Evolutionary conservation across 495 filamentous ascomycete species (phyloP).

Genomic region (Tuber magnatum): DNA sequence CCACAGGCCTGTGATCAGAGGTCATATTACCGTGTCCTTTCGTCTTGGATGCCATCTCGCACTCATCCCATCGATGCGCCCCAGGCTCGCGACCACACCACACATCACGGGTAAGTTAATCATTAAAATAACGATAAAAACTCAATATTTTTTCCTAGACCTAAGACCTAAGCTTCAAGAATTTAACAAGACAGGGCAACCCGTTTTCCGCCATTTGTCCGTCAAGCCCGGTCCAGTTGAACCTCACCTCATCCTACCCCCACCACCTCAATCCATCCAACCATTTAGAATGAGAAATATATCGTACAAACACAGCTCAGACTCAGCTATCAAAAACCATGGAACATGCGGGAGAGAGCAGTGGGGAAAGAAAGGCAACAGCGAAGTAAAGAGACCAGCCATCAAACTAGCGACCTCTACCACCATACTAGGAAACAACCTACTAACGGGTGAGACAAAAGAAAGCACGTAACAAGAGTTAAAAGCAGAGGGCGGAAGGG

Average conservation of each 20-base stretch:
- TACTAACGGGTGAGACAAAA: neutral
- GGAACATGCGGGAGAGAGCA: neutral
- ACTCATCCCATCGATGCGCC: too few species aligned
- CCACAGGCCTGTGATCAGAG: too few species aligned
- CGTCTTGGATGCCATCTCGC: too few species aligned
- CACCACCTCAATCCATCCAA: neutral
- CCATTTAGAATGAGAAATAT: neutral
- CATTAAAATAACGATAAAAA: neutral
- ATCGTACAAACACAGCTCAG: neutral
- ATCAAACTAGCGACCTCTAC: neutral
- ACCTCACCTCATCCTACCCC: neutral
- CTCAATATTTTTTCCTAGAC: neutral
- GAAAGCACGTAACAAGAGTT: neutral
- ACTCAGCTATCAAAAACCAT: neutral
- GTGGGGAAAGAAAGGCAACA: neutral
- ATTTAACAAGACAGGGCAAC: neutral
- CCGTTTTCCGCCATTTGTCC: neutral
- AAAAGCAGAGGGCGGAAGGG: constrained; percentile 14
- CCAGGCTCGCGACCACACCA: too few species aligned
- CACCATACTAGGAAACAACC: neutral
- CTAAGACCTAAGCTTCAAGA: neutral
- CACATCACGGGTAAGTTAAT: neutral
- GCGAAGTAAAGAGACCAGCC: neutral
- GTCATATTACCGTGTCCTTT: too few species aligned
- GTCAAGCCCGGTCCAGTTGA: neutral